phyloP scores from a whole-genome alignment of 495 filamentous ascomycete species.

The Stereocaulon alpinum region DNA sequence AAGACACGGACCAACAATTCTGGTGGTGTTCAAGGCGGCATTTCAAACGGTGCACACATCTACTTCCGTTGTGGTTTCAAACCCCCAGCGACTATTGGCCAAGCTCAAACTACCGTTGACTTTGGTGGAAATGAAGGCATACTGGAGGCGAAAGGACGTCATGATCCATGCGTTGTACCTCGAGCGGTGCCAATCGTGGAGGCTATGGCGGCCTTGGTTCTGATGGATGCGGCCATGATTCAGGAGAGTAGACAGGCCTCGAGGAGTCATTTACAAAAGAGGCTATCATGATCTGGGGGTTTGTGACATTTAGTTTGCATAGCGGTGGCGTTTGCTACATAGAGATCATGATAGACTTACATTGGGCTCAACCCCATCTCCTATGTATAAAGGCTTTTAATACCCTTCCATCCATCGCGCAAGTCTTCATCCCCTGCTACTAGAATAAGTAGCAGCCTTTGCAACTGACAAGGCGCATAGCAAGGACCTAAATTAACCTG shows the following conservation, averaged over 20 bases:
- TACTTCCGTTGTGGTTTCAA: constrained; percentile 97
- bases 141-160: constrained; percentile 86
- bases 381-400: not conserved
- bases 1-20: constrained; percentile 94
- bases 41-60: constrained; percentile 87
- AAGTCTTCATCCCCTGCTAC: no score
- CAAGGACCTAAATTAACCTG: not conserved
- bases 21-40: constrained; percentile 93
- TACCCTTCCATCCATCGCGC: no score
- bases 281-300: not conserved
- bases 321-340: constrained; percentile 3
- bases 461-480: not conserved
- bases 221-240: constrained; percentile 86
- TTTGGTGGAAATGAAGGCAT: constrained; percentile 68
- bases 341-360: not conserved
- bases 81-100: constrained; percentile 87
- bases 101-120: constrained; percentile 74
- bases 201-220: constrained; percentile 81
- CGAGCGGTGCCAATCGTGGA: constrained; percentile 94
- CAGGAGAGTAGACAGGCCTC: constrained; percentile 57
- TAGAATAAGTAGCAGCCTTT: no score
- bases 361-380: not conserved
- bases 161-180: constrained; percentile 93
- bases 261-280: constrained; percentile 4
- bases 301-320: not conserved